Evolutionary conservation across 2,329 filamentous ascomycete species (phyloP).

Genomic region (Colletotrichum sp.): DNA sequence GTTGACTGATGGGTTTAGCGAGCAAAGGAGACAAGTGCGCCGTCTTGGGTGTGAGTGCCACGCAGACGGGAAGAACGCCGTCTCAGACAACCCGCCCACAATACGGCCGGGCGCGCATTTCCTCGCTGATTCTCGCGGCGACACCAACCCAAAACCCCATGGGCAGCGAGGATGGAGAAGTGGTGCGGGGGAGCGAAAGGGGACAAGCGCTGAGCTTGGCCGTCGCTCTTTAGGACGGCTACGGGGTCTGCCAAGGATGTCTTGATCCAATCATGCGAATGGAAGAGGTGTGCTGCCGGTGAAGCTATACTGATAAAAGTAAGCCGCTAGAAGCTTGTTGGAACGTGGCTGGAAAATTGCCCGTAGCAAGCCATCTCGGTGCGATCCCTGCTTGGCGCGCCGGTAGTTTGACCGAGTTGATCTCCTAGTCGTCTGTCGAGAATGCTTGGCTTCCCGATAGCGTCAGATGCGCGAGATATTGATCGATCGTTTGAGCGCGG

Average conservation of each 20-base stretch:
- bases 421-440: background rate
- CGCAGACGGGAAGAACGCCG: constrained; percentile 4
- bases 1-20: background rate
- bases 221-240: background rate
- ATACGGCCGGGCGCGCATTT: constrained; percentile 9
- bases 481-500: background rate
- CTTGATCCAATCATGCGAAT: background rate
- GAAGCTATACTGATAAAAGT: background rate
- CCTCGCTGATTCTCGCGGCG: constrained; percentile 20
- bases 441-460: background rate
- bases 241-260: background rate
- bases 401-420: constrained; percentile 1
- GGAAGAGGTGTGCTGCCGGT: background rate
- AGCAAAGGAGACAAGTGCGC: background rate
- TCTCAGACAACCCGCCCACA: background rate
- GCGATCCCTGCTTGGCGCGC: background rate
- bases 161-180: background rate
- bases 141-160: background rate
- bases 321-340: background rate
- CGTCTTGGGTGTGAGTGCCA: background rate
- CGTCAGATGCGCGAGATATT: background rate
- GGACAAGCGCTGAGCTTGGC: background rate
- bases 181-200: background rate
- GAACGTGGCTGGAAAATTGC: background rate
- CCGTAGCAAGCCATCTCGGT: background rate